Evolutionary conservation across 169 alveolate species (phyloP).

Genomic region (Plasmodium gaboni): DNA sequence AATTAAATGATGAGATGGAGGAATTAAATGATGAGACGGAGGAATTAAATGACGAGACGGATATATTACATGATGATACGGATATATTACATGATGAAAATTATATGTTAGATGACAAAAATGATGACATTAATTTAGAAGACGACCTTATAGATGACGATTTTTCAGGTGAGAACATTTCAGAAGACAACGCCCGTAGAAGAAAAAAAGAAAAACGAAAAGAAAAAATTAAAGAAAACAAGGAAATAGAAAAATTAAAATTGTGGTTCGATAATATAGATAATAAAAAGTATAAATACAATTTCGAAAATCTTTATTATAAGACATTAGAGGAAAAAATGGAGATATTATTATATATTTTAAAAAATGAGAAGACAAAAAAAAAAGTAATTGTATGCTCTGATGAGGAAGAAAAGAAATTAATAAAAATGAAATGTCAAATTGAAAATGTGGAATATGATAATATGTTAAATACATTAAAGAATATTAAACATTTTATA

Average conservation of each 20-base stretch:
- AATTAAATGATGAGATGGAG: background rate
- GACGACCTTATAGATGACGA: background rate
- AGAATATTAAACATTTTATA: slow-evolving; percentile 43
- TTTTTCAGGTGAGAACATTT: background rate
- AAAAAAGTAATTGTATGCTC: slow-evolving; percentile 39
- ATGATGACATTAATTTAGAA: background rate
- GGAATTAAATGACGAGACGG: background rate
- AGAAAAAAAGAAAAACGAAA: background rate
- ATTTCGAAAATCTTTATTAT: slow-evolving; percentile 19
- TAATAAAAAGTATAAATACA: slow-evolving; percentile 17
- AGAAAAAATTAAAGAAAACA: slow-evolving; percentile 17
- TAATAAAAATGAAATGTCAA: slow-evolving; percentile 49
- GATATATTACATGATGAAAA: background rate
- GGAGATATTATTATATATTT: slow-evolving; percentile 16
- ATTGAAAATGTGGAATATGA: slow-evolving; percentile 56
- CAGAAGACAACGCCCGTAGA: background rate
- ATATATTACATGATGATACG: background rate
- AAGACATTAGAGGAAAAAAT: slow-evolving; percentile 39
- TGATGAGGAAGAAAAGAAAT: slow-evolving; percentile 43
- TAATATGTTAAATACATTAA: slow-evolving; percentile 8
- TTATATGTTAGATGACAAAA: background rate
- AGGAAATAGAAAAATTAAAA: slow-evolving; percentile 21
- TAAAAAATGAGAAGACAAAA: slow-evolving; percentile 25
- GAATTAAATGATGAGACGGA: background rate
- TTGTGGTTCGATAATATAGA: background rate